phyloP scores from a whole-genome alignment of 495 filamentous ascomycete genomes.

The Penicillium longicatenatum region DNA sequence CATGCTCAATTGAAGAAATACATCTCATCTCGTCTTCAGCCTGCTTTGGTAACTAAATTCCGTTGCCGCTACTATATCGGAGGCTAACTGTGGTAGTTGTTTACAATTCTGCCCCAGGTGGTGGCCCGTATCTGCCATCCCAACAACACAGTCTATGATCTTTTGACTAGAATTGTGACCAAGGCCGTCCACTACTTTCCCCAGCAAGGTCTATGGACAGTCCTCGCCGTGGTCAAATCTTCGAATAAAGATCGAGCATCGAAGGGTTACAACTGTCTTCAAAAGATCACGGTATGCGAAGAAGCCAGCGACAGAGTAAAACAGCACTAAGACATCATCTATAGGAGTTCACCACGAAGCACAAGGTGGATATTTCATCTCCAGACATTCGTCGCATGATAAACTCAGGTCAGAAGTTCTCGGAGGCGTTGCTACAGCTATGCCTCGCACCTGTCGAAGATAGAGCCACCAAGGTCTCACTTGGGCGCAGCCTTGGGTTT shows the following conservation, averaged over 20 bases:
- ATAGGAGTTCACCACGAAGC: constrained; percentile 48
- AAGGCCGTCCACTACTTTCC: constrained; percentile 80
- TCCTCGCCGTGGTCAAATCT: constrained; percentile 76
- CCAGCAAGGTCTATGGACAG: constrained; percentile 89
- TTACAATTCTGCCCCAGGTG: constrained; percentile 89
- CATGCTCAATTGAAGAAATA: constrained; percentile 75
- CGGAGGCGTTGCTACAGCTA: constrained; percentile 76
- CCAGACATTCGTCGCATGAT: constrained; percentile 71
- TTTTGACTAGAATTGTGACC: constrained; percentile 74
- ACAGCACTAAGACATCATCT: constrained; percentile 16
- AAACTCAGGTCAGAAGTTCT: constrained; percentile 75
- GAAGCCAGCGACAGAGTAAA: not conserved
- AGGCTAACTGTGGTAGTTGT: constrained; percentile 57
- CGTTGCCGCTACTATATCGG: not conserved
- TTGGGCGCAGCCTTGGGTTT: constrained; percentile 77
- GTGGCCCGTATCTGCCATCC: constrained; percentile 89
- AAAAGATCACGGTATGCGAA: constrained; percentile 43
- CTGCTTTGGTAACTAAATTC: constrained; percentile 58
- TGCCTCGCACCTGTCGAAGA: constrained; percentile 75
- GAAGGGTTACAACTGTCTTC: constrained; percentile 49
- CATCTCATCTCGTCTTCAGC: constrained; percentile 66
- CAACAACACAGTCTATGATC: constrained; percentile 69
- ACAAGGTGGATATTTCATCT: constrained; percentile 39
- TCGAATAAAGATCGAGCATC: constrained; percentile 52
- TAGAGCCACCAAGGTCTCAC: constrained; percentile 68